A percentile compares a stretch with the other conserved stretches of the same genome.
These are phyloP conservation scores for Madurella fahalii DNA, from an alignment of 2,329 filamentous ascomycete species.

Conservation along the genomic window DNA sequence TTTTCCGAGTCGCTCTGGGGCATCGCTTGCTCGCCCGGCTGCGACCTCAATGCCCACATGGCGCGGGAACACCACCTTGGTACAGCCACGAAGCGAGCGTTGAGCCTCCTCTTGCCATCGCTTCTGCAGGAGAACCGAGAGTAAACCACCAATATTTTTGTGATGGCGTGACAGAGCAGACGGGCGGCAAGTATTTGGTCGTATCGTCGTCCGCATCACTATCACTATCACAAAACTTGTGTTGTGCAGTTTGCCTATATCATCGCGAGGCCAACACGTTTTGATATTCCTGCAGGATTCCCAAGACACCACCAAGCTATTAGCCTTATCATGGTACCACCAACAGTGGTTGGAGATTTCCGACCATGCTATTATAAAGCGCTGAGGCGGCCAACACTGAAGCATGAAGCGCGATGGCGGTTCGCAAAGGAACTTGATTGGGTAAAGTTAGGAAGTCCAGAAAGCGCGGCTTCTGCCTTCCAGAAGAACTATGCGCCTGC, in stretches of 20 bases:
- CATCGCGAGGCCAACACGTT: not conserved
- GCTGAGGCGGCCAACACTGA: not conserved
- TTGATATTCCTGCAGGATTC: not conserved
- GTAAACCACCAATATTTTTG: not conserved
- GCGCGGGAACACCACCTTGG: too few relatives aligned
- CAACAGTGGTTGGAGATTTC: not conserved
- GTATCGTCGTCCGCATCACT: slow-evolving; percentile 8
- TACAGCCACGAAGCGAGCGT: too few relatives aligned
- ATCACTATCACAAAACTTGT: slow-evolving; percentile 20
- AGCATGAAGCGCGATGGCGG: not conserved
- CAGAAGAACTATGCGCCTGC: not conserved
- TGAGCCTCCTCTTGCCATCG: slow-evolving; percentile 1
- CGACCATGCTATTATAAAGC: not conserved
- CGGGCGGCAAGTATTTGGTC: not conserved
- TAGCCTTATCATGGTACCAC: slow-evolving; percentile 3
- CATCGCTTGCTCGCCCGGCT: not conserved
- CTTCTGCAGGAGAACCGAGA: not conserved
- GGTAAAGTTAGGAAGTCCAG: not conserved
- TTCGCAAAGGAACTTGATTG: not conserved
- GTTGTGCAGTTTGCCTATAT: slow-evolving; percentile 6
- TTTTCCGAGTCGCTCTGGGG: too few relatives aligned
- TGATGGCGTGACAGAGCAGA: not conserved
- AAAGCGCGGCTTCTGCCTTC: not conserved
- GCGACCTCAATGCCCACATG: slow-evolving; percentile 16
- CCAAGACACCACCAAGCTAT: not conserved